These are phyloP conservation scores for Hypoxylon sp. DNA, from an alignment of 2,329 filamentous ascomycete genomes.

Conservation along the genomic window DNA sequence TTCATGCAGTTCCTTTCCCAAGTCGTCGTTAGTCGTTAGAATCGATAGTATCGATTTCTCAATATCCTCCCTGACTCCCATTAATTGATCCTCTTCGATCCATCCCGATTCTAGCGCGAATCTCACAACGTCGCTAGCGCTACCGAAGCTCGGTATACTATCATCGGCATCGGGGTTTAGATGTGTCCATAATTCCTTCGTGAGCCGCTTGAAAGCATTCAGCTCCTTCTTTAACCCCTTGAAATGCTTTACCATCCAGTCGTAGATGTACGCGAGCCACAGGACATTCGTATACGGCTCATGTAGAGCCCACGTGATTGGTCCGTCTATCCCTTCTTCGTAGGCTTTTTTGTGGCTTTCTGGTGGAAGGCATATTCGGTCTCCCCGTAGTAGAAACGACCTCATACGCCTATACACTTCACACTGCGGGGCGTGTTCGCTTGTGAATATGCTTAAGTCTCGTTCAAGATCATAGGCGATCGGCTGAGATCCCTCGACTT, in stretches of 20 bases:
- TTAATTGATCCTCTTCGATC: conserved; percentile 68
- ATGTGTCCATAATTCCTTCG: conserved; percentile 68
- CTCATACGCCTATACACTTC: conserved; percentile 75
- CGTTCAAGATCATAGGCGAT: conserved; percentile 73
- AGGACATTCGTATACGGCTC: conserved; percentile 76
- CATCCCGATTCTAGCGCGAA: conserved; percentile 72
- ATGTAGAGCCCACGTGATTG: conserved; percentile 69
- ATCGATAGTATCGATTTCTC: conserved; percentile 56
- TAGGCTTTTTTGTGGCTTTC: conserved; percentile 65
- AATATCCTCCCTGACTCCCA: conserved; percentile 55
- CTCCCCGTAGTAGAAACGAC: conserved; percentile 68
- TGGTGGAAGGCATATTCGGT: conserved; percentile 66
- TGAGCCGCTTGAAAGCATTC: conserved; percentile 62
- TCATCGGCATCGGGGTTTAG: conserved; percentile 67
- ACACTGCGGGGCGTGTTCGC: conserved; percentile 72
- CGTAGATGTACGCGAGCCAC: conserved; percentile 75
- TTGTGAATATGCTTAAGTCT: conserved; percentile 72
- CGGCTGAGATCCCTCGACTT: conserved; percentile 54
- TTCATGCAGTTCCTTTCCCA: conserved; percentile 18
- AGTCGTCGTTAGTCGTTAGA: conserved; percentile 40
- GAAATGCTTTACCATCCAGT: conserved; percentile 66
- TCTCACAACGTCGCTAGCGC: conserved; percentile 69
- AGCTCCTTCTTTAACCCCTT: conserved; percentile 64
- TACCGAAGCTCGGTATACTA: conserved; percentile 66
- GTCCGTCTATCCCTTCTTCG: conserved; percentile 61